Percentiles rank a stretch among this genome's conserved stretches.
Conservation (phyloP, 345 rosid genomes). For the Microthlaspi erraticum region DNA sequence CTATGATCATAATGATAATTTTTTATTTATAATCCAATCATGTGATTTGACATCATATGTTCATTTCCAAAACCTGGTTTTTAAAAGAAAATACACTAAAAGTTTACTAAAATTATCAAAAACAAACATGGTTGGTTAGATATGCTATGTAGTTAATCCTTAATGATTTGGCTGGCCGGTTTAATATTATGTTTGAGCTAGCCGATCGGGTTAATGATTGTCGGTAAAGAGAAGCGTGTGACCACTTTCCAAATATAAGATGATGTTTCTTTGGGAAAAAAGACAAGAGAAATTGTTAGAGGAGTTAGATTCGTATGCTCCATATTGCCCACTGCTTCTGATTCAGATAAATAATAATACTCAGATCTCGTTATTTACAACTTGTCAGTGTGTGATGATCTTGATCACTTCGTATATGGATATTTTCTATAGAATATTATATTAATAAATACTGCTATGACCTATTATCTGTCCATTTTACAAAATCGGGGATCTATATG, state of each 20-base stretch:
- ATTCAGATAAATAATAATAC: conserved; percentile 23
- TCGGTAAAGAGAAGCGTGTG: conserved; percentile 35
- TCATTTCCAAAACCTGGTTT: background rate
- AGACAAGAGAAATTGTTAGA: conserved; percentile 24
- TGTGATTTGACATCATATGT: background rate
- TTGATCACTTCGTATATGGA: conserved; percentile 29
- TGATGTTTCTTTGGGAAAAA: conserved; percentile 35
- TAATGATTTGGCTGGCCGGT: background rate
- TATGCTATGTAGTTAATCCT: background rate
- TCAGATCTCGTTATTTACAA: conserved; percentile 31
- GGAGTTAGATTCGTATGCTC: conserved; percentile 38
- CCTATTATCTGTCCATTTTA: conserved; percentile 24
- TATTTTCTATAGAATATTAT: conserved; percentile 22
- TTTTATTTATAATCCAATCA: background rate
- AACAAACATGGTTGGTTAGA: background rate
- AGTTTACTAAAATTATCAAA: background rate
- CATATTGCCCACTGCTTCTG: conserved; percentile 44
- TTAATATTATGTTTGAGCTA: background rate
- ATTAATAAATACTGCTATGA: background rate
- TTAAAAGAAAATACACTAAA: background rate
- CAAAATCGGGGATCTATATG: conserved; percentile 35
- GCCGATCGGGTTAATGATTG: conserved; percentile 15
- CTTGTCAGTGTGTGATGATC: conserved; percentile 43
- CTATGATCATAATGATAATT: too few relatives aligned
- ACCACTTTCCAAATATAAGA: conserved; percentile 37